Conservation (phyloP, 495 filamentous ascomycete genomes). For the Pyrenula aspistea region DNA sequence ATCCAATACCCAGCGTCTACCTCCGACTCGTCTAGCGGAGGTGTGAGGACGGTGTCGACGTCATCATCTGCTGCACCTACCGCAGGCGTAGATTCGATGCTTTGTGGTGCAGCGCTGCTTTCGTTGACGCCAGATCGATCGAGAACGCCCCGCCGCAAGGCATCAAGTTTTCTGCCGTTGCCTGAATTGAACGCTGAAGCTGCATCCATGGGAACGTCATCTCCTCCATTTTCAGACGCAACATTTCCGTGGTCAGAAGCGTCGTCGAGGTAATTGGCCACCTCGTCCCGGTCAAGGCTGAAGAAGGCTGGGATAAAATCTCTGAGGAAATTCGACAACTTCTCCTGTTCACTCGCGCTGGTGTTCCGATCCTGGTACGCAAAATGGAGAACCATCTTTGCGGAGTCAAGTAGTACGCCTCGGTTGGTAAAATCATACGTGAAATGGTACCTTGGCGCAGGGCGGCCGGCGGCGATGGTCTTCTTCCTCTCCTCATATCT, state of each 20-base stretch:
- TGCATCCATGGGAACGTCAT: conserved; percentile 35
- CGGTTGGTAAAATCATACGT: conserved; percentile 59
- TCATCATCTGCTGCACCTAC: conserved; percentile 56
- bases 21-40: conserved; percentile 31
- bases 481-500: conserved; percentile 78
- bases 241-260: conserved; percentile 46
- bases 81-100: conserved; percentile 78
- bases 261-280: conserved; percentile 65
- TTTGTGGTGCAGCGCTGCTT: conserved; percentile 57
- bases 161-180: conserved; percentile 63
- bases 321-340: conserved; percentile 71
- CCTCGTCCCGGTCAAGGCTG: conserved; percentile 61
- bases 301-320: conserved; percentile 86
- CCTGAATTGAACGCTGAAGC: conserved; percentile 37
- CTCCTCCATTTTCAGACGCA: conserved; percentile 65
- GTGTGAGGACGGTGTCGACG: conserved; percentile 17
- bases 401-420: conserved; percentile 68
- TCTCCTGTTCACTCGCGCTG: conserved; percentile 61
- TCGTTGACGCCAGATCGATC: conserved; percentile 66
- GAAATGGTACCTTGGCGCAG: conserved; percentile 58
- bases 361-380: conserved; percentile 47
- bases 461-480: conserved; percentile 45
- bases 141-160: conserved; percentile 68
- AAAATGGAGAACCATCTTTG: conserved; percentile 66
- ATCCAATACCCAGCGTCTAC: conserved; percentile 47